These are phyloP conservation scores for Moelleriella libera DNA, from an alignment of 2,329 filamentous ascomycete genomes.

Conservation along the genomic window DNA sequence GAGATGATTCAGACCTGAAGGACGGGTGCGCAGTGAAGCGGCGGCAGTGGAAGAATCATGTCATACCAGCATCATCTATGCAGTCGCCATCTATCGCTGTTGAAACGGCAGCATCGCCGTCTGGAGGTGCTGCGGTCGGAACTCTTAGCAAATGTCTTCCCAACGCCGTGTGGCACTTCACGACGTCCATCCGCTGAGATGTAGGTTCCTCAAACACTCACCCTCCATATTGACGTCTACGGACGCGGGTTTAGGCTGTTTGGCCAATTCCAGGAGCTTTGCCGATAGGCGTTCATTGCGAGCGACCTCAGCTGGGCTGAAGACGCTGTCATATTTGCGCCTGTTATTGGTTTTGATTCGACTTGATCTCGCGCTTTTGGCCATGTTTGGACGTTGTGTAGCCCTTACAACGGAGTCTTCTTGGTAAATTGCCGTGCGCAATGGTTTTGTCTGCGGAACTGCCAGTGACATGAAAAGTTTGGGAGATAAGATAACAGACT, in stretches of 20 bases:
- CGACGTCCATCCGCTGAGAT: background rate
- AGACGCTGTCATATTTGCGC: slow-evolving; percentile 66
- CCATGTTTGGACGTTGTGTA: slow-evolving; percentile 44
- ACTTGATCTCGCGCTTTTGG: slow-evolving; percentile 72
- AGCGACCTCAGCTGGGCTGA: slow-evolving; percentile 68
- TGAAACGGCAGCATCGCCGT: slow-evolving; percentile 10
- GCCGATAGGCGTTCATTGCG: slow-evolving; percentile 72
- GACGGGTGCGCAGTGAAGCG: too few relatives aligned
- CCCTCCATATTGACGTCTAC: slow-evolving; percentile 34
- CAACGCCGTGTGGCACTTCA: background rate
- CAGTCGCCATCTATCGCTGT: background rate
- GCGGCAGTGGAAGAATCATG: too few relatives aligned
- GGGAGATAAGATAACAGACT: too few relatives aligned
- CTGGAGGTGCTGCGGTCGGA: background rate
- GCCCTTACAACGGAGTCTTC: background rate
- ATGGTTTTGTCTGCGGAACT: background rate
- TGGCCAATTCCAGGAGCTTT: slow-evolving; percentile 69
- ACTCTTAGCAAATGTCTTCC: too few relatives aligned
- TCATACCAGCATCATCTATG: too few relatives aligned
- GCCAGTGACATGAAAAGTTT: too few relatives aligned
- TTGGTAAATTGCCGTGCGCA: background rate
- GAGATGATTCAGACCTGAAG: background rate
- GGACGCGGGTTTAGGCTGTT: slow-evolving; percentile 55
- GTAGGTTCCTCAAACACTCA: slow-evolving; percentile 7
- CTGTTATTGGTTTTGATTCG: slow-evolving; percentile 71